These are phyloP conservation scores for Xylariaceae sp. DNA, from an alignment of 2,329 filamentous ascomycete species.

Conservation along the genomic window DNA sequence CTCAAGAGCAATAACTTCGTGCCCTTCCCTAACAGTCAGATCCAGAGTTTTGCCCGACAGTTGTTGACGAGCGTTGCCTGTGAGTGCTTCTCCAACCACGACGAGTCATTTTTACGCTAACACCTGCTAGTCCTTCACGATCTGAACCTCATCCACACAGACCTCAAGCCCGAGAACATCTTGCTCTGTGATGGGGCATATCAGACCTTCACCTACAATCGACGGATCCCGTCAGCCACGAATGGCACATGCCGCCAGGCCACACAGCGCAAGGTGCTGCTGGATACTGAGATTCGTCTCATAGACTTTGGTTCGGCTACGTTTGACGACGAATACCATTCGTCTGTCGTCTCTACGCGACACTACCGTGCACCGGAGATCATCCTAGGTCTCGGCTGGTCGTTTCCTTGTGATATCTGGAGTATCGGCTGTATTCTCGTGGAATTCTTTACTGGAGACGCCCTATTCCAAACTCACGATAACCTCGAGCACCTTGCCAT, in stretches of 20 bases:
- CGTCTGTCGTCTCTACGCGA: slow-evolving; percentile 63
- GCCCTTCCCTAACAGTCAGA: slow-evolving; percentile 96
- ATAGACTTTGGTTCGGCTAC: slow-evolving; percentile 70
- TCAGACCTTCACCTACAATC: slow-evolving; percentile 66
- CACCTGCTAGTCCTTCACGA: slow-evolving; percentile 73
- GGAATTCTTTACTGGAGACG: slow-evolving; percentile 67
- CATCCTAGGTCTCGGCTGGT: slow-evolving; percentile 66
- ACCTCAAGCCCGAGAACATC: slow-evolving; percentile 67
- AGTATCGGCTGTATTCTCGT: slow-evolving; percentile 69
- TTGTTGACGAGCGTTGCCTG: slow-evolving; percentile 97
- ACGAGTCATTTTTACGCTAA: slow-evolving; percentile 21
- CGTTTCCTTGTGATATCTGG: slow-evolving; percentile 68
- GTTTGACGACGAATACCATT: slow-evolving; percentile 69
- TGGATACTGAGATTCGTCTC: slow-evolving; percentile 64
- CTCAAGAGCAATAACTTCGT: slow-evolving; percentile 93
- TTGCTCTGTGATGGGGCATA: slow-evolving; percentile 60
- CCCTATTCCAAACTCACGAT: slow-evolving; percentile 67
- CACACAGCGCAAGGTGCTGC: slow-evolving; percentile 57
- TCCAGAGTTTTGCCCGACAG: slow-evolving; percentile 93
- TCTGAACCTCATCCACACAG: slow-evolving; percentile 92
- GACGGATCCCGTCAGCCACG: slow-evolving; percentile 63
- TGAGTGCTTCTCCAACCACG: slow-evolving; percentile 46
- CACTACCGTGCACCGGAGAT: slow-evolving; percentile 68
- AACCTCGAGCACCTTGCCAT: slow-evolving; percentile 70
- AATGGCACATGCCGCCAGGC: slow-evolving; percentile 55